Evolutionary conservation across 2,329 filamentous ascomycete genomes (phyloP).

Genomic region (Arthrobotrys pseudoclavata): DNA sequence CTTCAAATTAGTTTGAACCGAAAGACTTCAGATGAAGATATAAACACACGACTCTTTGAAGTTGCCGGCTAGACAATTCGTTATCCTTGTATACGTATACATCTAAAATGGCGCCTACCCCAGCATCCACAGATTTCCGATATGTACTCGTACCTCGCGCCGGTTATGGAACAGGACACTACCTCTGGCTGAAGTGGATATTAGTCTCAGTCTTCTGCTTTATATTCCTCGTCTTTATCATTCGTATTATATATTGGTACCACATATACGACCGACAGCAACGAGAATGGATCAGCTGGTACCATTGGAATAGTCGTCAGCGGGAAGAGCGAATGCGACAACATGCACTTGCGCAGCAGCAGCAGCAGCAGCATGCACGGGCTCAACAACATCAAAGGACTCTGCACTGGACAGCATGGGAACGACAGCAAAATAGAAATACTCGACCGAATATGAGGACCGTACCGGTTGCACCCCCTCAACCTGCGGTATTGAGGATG

Average conservation of each 20-base stretch:
- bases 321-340: slow-evolving; percentile 17
- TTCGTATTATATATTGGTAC: slow-evolving; percentile 25
- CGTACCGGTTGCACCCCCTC: slow-evolving; percentile 2
- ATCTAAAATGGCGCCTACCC: slow-evolving; percentile 6
- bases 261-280: slow-evolving; percentile 5
- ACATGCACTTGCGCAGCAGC: neutral
- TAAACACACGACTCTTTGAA: neutral
- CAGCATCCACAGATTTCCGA: neutral
- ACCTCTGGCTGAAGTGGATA: slow-evolving; percentile 1
- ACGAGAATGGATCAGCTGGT: neutral
- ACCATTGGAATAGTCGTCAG: neutral
- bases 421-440: slow-evolving; percentile 15
- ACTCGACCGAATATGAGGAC: slow-evolving; percentile 26
- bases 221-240: slow-evolving; percentile 3
- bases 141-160: slow-evolving; percentile 1
- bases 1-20: neutral
- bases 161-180: neutral
- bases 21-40: neutral
- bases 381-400: slow-evolving; percentile 7
- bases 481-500: slow-evolving; percentile 39
- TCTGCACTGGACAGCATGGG: neutral
- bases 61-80: neutral
- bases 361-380: slow-evolving; percentile 4
- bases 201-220: neutral
- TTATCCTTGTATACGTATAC: neutral